Base-by-base conservation (phyloP, 352 stramenopile species). In the Lagenidium giganteum region DNA sequence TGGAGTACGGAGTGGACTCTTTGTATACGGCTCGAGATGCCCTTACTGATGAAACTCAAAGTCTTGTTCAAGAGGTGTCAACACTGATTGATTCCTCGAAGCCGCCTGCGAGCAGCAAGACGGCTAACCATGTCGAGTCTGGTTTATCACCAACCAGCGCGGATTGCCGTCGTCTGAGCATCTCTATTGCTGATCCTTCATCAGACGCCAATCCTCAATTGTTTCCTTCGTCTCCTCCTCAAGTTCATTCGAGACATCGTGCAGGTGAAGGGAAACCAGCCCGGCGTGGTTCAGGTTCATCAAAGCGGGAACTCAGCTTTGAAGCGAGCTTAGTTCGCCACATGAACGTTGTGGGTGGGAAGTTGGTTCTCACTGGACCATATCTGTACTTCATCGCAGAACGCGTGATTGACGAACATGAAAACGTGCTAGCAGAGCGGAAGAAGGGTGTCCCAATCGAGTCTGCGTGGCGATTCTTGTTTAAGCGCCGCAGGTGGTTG, bases 331-430 rank as follows among this genome's bases (percentile, higher is more conserved):
- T 91, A 9, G 62, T 94, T 16, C 77, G 78, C 0, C 71, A 93
- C 56, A 77, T 90, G 58, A 62, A 90, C 49, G 59, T 92, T 17
- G 64, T 92, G 13, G 65, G 78, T 17, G 82, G 82, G 7, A 70
- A 70, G 23, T 42, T 92, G 0, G 54, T 81, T 6, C 32, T 94
- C 0, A 72, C 69, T 1, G 70, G 74, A 33, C 57, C 62, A 3
- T 50, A 64, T 16, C 46, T 94, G 23, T 60, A 71, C 23, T 92
- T 92, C 52, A 37, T 83, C 12, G 64, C 78, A 5, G 71, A 78
- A 25, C 57, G 68, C 24, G 65, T 92, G 16, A 70, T 91, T 33
- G 78, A 93, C 31, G 82, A 94, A 57, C 67, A 91, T 17, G 78
- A 84, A 21, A 63, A 39, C 8, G 50, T 84, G 8, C 38, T 89